Base-by-base conservation (phyloP, 805 yeast genomes). In the Zygosaccharomyces rouxii region DNA sequence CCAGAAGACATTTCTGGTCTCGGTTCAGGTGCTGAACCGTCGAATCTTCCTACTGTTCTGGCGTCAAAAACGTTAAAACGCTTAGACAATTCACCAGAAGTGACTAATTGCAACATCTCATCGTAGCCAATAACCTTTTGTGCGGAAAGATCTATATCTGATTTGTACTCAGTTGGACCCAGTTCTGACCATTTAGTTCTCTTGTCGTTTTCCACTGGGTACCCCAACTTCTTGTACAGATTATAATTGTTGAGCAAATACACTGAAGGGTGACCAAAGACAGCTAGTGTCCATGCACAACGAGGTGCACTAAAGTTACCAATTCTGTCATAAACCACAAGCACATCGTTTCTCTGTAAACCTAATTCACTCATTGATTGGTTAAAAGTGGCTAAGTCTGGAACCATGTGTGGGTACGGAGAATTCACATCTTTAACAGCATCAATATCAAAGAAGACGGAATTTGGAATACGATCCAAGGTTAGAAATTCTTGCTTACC, bases 251-350 rank as follows among this genome's bases (percentile, higher is more conserved):
- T 85, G 53, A 92, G 74, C 41, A 92, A 61, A 53, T 72, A 76
- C 21, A 89, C 84, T 30, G 79, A 68, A 43, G 79, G 69, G 64
- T 90, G 97, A 6, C 92, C 92, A 64, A 86, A 88, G 0, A 85
- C 71, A 31, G 81, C 76, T 58, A 94, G 76, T 56, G 90, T 88
- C 97, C 97, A 94, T 0, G 89, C 90, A 14, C 86, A 95, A 55
- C 99, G 76, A 33, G 97, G 96, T 2, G 90, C 81, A 37, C 95
- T 83, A 65, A 92, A 89, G 53, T 86, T 82, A 2, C 96, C 96
- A 42, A 77, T 76, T 55, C 82, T 81, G 67, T 94, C 99, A 65
- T 94, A 94, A 10, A 94, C 79, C 9, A 94, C 84, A 35, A 94
- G 62, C 11, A 72, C 69, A 55, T 90, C 94, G 43, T 71, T 68